Conservation (phyloP, 2,329 filamentous ascomycete genomes). For the Colletotrichum aenigma region DNA sequence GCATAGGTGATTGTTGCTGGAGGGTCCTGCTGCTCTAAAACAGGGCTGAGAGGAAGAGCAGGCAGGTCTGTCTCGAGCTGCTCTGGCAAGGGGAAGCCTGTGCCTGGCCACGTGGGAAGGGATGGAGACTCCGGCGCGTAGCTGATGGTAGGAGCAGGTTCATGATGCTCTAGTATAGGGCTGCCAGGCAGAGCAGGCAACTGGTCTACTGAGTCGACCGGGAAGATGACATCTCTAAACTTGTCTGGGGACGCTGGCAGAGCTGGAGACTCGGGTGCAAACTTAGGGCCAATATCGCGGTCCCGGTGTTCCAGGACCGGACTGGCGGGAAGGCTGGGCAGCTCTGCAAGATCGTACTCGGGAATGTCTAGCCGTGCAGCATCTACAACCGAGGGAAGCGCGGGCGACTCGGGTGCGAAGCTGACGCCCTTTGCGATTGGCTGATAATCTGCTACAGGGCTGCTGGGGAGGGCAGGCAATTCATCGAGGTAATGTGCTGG, state of each 20-base stretch:
- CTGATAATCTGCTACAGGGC: neutral
- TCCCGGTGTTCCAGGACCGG: neutral
- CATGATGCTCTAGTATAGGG: slow-evolving; percentile 6
- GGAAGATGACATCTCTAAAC: neutral
- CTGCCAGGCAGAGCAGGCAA: slow-evolving; percentile 17
- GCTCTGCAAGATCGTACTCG: neutral
- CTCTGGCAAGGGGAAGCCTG: neutral
- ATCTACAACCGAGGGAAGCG: neutral
- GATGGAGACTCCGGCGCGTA: neutral
- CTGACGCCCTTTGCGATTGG: neutral
- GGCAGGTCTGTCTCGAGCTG: neutral
- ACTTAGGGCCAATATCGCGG: neutral
- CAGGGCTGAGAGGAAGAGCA: neutral
- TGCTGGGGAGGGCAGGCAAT: neutral
- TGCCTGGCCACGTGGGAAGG: neutral
- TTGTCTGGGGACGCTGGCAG: neutral
- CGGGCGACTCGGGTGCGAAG: neutral
- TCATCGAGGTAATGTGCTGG: neutral
- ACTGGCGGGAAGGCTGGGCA: neutral
- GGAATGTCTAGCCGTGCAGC: neutral
- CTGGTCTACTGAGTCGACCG: neutral
- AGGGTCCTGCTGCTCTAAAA: neutral
- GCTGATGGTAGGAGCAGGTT: neutral
- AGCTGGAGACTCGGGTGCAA: neutral
- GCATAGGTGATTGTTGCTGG: neutral